Evolutionary conservation across 148 eudicot genomes (phyloP), one percentile per base, ranked within the genome.

Genomic region (Vaccinium vitisidaea): DNA sequence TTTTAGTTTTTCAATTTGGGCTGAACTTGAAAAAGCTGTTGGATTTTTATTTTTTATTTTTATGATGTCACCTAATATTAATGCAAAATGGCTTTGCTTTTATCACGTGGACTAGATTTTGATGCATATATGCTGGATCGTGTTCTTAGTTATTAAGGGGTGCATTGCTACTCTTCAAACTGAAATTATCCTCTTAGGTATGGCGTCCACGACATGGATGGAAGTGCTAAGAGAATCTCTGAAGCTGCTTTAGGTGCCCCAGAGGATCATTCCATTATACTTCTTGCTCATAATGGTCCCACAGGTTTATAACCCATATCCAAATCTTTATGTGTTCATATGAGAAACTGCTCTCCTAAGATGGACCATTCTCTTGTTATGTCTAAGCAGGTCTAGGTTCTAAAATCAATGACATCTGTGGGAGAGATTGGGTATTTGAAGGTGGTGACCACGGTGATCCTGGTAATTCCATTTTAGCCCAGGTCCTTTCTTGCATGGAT

Each of bases 371-470:
- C 27, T 56, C 19, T 39, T 27, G 43, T 67, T 19, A 56, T 73
- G 13, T 43, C 25, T 69, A 32, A 69, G 82, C 93, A 96, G 99
- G 99, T 80, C 92, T 96, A 83, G 98, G 99, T 25, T 93, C 98
- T 82, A 90, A 89, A 81, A 81, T 89, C 78, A 85, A 94, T 88
- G 99, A 96, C 84, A 93, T 94, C 43, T 96, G 99, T 87, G 99
- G 99, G 73, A 91, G 90, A 85, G 99, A 96, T 89, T 96, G 97
- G 98, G 83, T 88, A 5, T 46, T 56, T 85, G 92, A 83, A 71
- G 99, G 94, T 63, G 98, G 98, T 79, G 99, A 94, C 87, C 94
- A 92, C 82, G 98, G 98, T 39, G 98, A 96, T 92, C 95, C 98
- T 88, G 98, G 98, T 96, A 89, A 83, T 59, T 61, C 30, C 25